Base-by-base conservation (phyloP, 2,329 filamentous ascomycete species). In the Phaeosphaeria sp. region DNA sequence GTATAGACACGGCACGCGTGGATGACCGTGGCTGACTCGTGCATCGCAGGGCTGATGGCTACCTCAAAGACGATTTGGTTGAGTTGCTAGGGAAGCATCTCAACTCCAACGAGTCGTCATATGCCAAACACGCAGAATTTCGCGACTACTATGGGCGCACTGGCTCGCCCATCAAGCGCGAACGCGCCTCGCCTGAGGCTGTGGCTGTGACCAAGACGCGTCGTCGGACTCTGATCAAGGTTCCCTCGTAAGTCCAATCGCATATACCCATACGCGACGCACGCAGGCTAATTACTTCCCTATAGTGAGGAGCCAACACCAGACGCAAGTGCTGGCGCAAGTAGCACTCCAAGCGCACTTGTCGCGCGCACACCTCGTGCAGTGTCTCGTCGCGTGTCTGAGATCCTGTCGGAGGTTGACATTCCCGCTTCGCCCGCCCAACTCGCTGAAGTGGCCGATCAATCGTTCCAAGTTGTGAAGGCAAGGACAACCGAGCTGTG, bases 51-150 rank as follows among this genome's bases (percentile, higher is more conserved):
- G 88, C 86, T 72, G 87, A 91, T 65, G 82, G 84, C 55, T 80
- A 89, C 63, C 91, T 90, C 77, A 97, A 97, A 79, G 82, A 84
- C 63, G 92, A 97, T 49, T 86, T 98, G 59, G 91, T 94, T 73
- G 66, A 71, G 9, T 53, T 64, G 43, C 64, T 76, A 25, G 66
- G 65, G 30, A 59, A 58, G 4, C 67, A 83, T 46, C 71, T 76
- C 42, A 71, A 87, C 65, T 83, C 86, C 61, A 90, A 97, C 80
- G 83, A 86, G 67, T 81, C 85, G 63, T 83, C 83, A 60, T 89
- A 91, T 73, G 82, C 84, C 51, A 81, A 82, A 57, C 86, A 93
- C 64, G 79, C 88, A 53, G 82, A 81, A 54, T 86, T 97, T 74
- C 80, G 84, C 60, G 87, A 90, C 59, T 97, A 92, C 84, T 97